These are phyloP conservation scores for Penicillium sp. DNA, from an alignment of 2,329 filamentous ascomycete species.

Conservation along the genomic window DNA sequence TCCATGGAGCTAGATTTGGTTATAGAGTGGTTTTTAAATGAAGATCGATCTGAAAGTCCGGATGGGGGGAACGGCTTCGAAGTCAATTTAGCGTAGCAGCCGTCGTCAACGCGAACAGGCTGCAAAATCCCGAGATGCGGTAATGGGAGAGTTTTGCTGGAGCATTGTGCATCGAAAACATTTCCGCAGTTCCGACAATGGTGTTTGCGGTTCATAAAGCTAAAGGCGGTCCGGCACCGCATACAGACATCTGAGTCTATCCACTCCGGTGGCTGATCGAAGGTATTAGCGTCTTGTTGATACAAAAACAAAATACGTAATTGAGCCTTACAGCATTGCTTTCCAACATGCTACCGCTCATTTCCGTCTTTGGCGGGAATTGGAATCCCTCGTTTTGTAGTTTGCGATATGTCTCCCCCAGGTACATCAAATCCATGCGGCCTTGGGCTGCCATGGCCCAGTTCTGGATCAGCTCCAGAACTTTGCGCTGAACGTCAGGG, in stretches of 20 bases:
- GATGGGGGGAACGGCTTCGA: conserved; percentile 60
- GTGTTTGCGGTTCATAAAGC: conserved; percentile 97
- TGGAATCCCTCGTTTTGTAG: conserved; percentile 82
- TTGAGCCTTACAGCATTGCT: conserved; percentile 76
- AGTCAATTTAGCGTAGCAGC: conserved; percentile 86
- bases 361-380: conserved; percentile 82
- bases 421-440: conserved; percentile 78
- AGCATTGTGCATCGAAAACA: conserved; percentile 95
- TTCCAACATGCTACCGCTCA: conserved; percentile 97
- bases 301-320: background rate
- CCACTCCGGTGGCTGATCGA: conserved; percentile 83
- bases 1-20: conserved; percentile 80
- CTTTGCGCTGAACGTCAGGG: conserved; percentile 81
- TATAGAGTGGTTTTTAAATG: conserved; percentile 51
- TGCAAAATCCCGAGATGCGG: conserved; percentile 91
- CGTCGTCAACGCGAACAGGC: conserved; percentile 91
- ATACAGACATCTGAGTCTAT: conserved; percentile 97
- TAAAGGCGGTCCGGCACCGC: conserved; percentile 93
- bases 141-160: conserved; percentile 80
- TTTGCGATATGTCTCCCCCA: conserved; percentile 80
- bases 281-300: background rate
- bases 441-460: conserved; percentile 91
- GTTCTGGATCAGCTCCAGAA: conserved; percentile 87
- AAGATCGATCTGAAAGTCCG: conserved; percentile 40
- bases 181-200: conserved; percentile 98